These are phyloP conservation scores for Nothophoma quercina DNA, from an alignment of 2,329 filamentous ascomycete genomes.

Conservation along the genomic window DNA sequence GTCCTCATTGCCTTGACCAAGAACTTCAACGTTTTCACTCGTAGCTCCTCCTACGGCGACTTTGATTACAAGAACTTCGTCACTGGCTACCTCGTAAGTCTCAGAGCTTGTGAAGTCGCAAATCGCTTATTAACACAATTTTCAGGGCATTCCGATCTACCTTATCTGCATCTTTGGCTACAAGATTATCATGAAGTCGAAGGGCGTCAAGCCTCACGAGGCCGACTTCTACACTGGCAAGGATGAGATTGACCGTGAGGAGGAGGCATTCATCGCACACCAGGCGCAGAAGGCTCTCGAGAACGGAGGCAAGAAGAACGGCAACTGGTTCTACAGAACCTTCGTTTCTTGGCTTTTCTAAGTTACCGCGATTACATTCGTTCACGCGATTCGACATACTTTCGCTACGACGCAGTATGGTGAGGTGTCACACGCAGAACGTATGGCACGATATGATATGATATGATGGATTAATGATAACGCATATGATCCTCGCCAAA, in stretches of 20 bases:
- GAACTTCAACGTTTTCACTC: constrained; percentile 77
- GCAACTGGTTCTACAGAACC: constrained; percentile 63
- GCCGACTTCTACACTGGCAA: constrained; percentile 77
- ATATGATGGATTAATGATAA: background rate
- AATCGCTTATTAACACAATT: background rate
- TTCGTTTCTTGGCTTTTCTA: constrained; percentile 71
- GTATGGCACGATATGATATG: background rate
- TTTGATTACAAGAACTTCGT: constrained; percentile 81
- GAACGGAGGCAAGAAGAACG: constrained; percentile 42
- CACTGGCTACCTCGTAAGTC: constrained; percentile 67
- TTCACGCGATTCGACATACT: background rate
- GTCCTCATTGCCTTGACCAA: constrained; percentile 79
- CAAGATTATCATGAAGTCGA: constrained; percentile 38
- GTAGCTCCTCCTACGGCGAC: constrained; percentile 54
- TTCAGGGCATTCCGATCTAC: constrained; percentile 75
- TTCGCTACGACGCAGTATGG: background rate
- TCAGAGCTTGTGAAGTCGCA: fast-evolving
- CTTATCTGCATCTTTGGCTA: constrained; percentile 70
- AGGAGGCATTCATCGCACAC: constrained; percentile 71
- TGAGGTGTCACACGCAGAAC: background rate
- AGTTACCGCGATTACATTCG: background rate
- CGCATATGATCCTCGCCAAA: background rate
- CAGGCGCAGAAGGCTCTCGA: constrained; percentile 54
- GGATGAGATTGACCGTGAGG: constrained; percentile 75
- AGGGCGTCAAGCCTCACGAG: constrained; percentile 61